phyloP scores from a whole-genome alignment of 1,284 basidiomycete species.

The Mycosarcoma mackinlayi region DNA sequence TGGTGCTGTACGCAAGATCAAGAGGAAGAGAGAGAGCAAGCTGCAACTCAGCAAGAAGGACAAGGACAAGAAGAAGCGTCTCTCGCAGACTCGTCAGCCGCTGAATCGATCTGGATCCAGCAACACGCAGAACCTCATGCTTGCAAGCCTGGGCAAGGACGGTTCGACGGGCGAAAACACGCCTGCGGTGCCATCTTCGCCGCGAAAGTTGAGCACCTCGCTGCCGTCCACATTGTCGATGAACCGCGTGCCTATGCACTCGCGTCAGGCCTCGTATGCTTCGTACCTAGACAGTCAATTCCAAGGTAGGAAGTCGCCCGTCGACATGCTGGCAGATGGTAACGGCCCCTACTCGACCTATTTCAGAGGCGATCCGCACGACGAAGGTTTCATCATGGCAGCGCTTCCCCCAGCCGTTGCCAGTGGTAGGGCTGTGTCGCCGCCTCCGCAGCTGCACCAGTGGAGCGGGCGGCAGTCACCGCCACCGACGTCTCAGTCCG shows the following conservation, averaged over 20 bases:
- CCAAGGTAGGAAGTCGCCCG: slow-evolving; percentile 34
- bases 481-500: slow-evolving; percentile 15
- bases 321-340: slow-evolving; percentile 39
- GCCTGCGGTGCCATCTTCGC: slow-evolving; percentile 24
- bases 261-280: slow-evolving; percentile 53
- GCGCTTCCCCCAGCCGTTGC: slow-evolving; percentile 42
- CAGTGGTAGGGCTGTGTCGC: slow-evolving; percentile 21
- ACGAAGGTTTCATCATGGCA: slow-evolving; percentile 63
- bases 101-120: slow-evolving; percentile 23
- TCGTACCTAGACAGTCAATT: slow-evolving; percentile 55
- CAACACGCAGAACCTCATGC: slow-evolving; percentile 38
- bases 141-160: slow-evolving; percentile 27
- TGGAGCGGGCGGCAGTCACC: slow-evolving; percentile 33
- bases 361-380: slow-evolving; percentile 50
- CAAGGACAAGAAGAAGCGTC: slow-evolving; percentile 13
- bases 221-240: slow-evolving; percentile 33
- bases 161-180: slow-evolving; percentile 28
- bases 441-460: slow-evolving; percentile 37
- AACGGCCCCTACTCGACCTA: slow-evolving; percentile 52
- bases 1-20: slow-evolving; percentile 56
- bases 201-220: slow-evolving; percentile 30
- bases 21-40: slow-evolving; percentile 37
- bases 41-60: slow-evolving; percentile 51
- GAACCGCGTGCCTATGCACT: slow-evolving; percentile 52
- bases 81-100: slow-evolving; percentile 9